Base-by-base conservation (phyloP, 2,329 filamentous ascomycete species). In the Alternaria alternata region DNA sequence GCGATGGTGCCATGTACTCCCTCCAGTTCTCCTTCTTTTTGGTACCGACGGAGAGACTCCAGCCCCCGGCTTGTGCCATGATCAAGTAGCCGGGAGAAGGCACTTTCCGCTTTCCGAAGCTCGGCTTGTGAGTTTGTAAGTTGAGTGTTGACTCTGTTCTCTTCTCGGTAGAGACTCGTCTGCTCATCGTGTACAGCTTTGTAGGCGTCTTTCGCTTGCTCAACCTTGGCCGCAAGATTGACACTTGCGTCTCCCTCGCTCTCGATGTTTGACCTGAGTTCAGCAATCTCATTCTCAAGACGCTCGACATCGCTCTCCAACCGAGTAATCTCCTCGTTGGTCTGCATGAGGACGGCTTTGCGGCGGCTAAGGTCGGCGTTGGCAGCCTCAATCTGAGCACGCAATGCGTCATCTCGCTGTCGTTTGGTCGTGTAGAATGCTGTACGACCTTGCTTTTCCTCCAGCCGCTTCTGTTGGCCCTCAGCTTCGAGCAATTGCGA, bases 1-100 rank as follows among this genome's bases (percentile, higher is more conserved):
- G 94, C 94, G 38, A 99, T 80, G 0, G 94, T 96, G 51, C 96
- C 95, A 75, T 97, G 96, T 2, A 95, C 93, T 26, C 95, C 95
- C 1, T 91, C 87, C 6, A 98, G 87, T 61, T 93, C 88, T 64
- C 90, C 84, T 67, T 96, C 89, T 48, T 88, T 86, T 79, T 93
- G 94, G 70, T 98, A 86, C 43, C 91, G 88, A 55, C 93, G 89
- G 18, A 99, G 91, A 3, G 92, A 90, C n/a, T 92, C 91, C 46
- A 99, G 84, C 71, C 94, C 95, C 51, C 91, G 88, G 58, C 92
- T 91, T 5, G 94, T 97, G 56, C 91, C 91, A 61, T 91, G 88
- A 75, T 99, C 95, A 88, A 98, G 96, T 73, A 93, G 90, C 39
- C 93, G 88, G 3, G 91, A 89, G 16, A 98, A 84, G 61, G 87